These are phyloP conservation scores for Ochetophila trinervis DNA, from an alignment of 306 rosid species.

Conservation along the genomic window DNA sequence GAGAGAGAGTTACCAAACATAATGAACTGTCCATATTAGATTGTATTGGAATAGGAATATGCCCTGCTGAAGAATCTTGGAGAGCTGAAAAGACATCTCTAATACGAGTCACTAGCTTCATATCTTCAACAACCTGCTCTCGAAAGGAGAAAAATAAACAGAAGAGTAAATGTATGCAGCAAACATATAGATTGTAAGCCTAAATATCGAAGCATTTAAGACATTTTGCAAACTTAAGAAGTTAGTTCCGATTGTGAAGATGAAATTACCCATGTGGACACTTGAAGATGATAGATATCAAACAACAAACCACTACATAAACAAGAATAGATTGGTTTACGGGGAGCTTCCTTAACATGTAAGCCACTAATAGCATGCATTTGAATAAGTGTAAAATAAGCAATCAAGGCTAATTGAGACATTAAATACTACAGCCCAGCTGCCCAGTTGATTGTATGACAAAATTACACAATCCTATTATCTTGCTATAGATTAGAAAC, in stretches of 20 bases:
- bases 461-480: no score
- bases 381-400: no score
- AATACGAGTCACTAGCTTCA: conserved; percentile 50
- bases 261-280: not conserved
- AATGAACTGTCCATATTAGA: conserved; percentile 41
- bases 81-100: conserved; percentile 58
- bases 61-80: conserved; percentile 46
- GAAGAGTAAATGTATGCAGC: conserved; percentile 17
- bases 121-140: conserved; percentile 76
- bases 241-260: not conserved
- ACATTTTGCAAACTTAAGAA: not conserved
- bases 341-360: no score
- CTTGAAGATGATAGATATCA: not conserved
- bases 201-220: conserved; percentile 2
- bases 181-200: conserved; percentile 13
- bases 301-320: no score
- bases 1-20: conserved; percentile 50
- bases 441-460: no score
- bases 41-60: conserved; percentile 38
- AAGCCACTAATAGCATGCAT: no score
- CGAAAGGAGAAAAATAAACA: conserved; percentile 20
- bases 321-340: no score
- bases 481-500: conserved; percentile 10
- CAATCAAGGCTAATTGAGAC: no score
- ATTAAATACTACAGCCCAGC: no score